phyloP scores from a whole-genome alignment of 2,329 filamentous ascomycete genomes.

The Zymoseptoria crescenta region DNA sequence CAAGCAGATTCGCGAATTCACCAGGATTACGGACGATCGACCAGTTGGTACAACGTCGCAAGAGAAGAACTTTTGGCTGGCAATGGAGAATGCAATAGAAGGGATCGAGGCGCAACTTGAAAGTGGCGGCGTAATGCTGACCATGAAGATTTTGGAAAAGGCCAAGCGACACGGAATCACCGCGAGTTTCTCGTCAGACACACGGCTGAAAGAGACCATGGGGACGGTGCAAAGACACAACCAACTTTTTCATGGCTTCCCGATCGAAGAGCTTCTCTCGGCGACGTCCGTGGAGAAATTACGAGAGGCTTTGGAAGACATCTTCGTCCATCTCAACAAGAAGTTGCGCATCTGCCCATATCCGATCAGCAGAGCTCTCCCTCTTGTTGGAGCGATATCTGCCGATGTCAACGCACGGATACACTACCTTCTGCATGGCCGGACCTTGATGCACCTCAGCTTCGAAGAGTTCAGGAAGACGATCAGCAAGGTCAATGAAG shows the following conservation, averaged over 20 bases:
- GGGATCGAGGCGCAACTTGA: slow-evolving; percentile 82
- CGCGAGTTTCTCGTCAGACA: slow-evolving; percentile 93
- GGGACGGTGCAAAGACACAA: slow-evolving; percentile 98
- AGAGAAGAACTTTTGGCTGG: slow-evolving; percentile 98
- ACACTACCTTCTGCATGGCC: slow-evolving; percentile 76
- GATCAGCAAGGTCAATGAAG: slow-evolving; percentile 73
- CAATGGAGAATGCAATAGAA: slow-evolving; percentile 89
- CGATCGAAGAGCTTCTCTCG: slow-evolving; percentile 86
- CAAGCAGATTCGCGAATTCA: slow-evolving; percentile 94
- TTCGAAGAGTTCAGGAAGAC: slow-evolving; percentile 82
- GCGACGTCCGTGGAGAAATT: slow-evolving; percentile 84
- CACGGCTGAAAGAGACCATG: slow-evolving; percentile 88
- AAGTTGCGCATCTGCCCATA: slow-evolving; percentile 96
- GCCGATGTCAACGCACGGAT: slow-evolving; percentile 81
- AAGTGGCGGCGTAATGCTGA: slow-evolving; percentile 81
- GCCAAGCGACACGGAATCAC: slow-evolving; percentile 97
- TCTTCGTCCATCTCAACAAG: slow-evolving; percentile 94
- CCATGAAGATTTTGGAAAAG: slow-evolving; percentile 89
- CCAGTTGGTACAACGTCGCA: slow-evolving; percentile 75
- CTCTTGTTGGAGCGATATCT: slow-evolving; percentile 94
- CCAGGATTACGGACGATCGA: slow-evolving; percentile 84
- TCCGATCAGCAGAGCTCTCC: slow-evolving; percentile 80
- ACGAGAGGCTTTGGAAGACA: slow-evolving; percentile 77
- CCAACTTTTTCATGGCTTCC: slow-evolving; percentile 96
- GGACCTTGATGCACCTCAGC: slow-evolving; percentile 81